Conservation (phyloP, 345 rosid genomes). For the Sisymbrium irio region DNA sequence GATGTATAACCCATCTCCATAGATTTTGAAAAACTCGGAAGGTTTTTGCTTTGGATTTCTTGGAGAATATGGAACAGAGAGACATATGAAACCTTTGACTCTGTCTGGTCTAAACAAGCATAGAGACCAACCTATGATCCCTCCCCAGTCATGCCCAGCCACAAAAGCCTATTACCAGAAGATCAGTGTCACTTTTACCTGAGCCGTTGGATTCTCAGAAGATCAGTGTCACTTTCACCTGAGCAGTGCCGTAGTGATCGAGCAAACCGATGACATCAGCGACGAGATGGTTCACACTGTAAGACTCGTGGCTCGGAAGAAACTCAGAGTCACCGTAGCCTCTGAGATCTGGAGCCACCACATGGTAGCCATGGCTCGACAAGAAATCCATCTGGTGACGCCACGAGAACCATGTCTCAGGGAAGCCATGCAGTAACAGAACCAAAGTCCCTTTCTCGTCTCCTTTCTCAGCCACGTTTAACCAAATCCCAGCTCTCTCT, state of each 20-base stretch:
- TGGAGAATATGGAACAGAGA: slow-evolving; percentile 45
- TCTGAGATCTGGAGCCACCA: slow-evolving; percentile 65
- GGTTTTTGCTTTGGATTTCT: slow-evolving; percentile 44
- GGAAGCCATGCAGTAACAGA: slow-evolving; percentile 68
- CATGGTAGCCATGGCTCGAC: slow-evolving; percentile 58
- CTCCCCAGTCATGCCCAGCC: slow-evolving; percentile 77
- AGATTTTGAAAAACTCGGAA: slow-evolving; percentile 25
- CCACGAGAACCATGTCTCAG: slow-evolving; percentile 77
- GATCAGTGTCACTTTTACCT: no score
- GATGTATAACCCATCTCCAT: slow-evolving; percentile 57
- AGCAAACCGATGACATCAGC: slow-evolving; percentile 55
- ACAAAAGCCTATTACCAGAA: slow-evolving; percentile 72
- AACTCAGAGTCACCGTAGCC: slow-evolving; percentile 63
- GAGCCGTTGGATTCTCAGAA: no score
- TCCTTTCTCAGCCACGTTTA: slow-evolving; percentile 60
- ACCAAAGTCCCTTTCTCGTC: slow-evolving; percentile 46
- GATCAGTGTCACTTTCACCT: no score
- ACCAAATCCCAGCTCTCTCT: slow-evolving; percentile 48
- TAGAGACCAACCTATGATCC: slow-evolving; percentile 48
- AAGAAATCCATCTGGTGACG: slow-evolving; percentile 60
- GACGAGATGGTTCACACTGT: slow-evolving; percentile 51
- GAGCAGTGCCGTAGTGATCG: slow-evolving; percentile 46
- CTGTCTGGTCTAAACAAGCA: slow-evolving; percentile 56
- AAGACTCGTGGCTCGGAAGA: slow-evolving; percentile 45
- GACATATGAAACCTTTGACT: slow-evolving; percentile 46